Base-by-base conservation (phyloP, 2,329 filamentous ascomycete genomes). In the Penicillium sclerotiorum region DNA sequence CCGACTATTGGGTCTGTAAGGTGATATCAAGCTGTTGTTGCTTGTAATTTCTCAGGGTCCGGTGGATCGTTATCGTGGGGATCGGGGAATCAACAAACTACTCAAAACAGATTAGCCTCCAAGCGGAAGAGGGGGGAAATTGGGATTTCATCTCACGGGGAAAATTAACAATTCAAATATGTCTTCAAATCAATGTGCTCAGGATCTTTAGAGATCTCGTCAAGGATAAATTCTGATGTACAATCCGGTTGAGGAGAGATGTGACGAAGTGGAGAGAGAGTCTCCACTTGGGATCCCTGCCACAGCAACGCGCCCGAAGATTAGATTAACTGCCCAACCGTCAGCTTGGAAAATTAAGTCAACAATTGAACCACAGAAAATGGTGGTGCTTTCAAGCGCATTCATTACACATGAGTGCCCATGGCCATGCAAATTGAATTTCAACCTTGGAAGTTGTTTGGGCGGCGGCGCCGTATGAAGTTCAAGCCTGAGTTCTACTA, bases 11-110 rank as follows among this genome's bases (percentile, higher is more conserved):
- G 12, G 15, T 8, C 20, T 18, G 15, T 7, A 18, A 18, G 25
- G 1, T n/a, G n/a, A n/a, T n/a, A n/a, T n/a, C n/a, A n/a, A n/a
- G n/a, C n/a, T n/a, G n/a, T n/a, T n/a, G 18, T 25, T 23, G 21
- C 18, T 40, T 28, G 41, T 36, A 37, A 44, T 23, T 17, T 53
- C 49, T 57, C 52, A 55, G 54, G 22, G 42, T 48, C 35, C 25
- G 38, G 18, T 8, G 15, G 11, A 17, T 42, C 25, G 32, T 47
- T 49, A 47, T 52, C 43, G 53, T 23, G 28, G 51, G 38, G 43
- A 42, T 18, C 27, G 12, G 57, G 49, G 50, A 58, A 62, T 68
- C 64, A 69, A 68, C 66, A 69, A 61, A 68, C 54, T 68, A 66
- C 65, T 65, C 23, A 48, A 67, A 64, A 53, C 46, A 62, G 42